Base-by-base conservation (phyloP, 2,329 filamentous ascomycete species). In the Penicillium sp. region DNA sequence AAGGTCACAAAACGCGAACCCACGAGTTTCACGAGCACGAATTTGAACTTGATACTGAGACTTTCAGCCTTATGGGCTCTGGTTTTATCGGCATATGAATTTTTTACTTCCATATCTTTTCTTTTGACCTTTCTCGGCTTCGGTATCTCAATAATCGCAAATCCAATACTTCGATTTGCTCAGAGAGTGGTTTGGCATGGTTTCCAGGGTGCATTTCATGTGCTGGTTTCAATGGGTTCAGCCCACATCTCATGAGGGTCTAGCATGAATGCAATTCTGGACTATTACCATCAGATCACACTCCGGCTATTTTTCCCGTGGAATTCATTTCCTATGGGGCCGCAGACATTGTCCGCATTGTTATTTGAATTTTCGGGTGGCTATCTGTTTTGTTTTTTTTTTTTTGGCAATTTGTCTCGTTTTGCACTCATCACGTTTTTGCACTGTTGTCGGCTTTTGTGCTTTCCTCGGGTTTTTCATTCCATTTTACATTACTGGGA, bases 11-110 rank as follows among this genome's bases (percentile, higher is more conserved):
- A 65, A 68, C 53, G 68, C 65, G 65, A 67, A 68, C 65, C 57
- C 60, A 69, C 64, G 65, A 71, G 63, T 61, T 61, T 70, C 65
- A 72, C 60, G 70, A 70, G 65, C 63, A 68, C 64, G 29, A 64
- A 72, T 59, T 40, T 54, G 70, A 71, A 63, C 53, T 66, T 65
- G 59, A 60, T 49, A 60, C 59, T 59, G 58, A 66, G 48, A 62
- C 56, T 53, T 54, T 53, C 48, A 57, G 57, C 51, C 31, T 50
- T 16, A 25, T 21, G 51, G 40, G 31, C 53, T 48, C 58, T 50
- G 40, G 41, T 38, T 19, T 40, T 51, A 47, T 61, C 48, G 55
- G 60, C 58, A 52, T 63, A 66, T 58, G 64, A 66, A 41, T 47
- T 55, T 38, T 61, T 45, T 49, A 50, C 49, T 61, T 51, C 50